Base-by-base conservation (phyloP, 129 eudicot genomes). In the Smallanthus sonchifolius region DNA sequence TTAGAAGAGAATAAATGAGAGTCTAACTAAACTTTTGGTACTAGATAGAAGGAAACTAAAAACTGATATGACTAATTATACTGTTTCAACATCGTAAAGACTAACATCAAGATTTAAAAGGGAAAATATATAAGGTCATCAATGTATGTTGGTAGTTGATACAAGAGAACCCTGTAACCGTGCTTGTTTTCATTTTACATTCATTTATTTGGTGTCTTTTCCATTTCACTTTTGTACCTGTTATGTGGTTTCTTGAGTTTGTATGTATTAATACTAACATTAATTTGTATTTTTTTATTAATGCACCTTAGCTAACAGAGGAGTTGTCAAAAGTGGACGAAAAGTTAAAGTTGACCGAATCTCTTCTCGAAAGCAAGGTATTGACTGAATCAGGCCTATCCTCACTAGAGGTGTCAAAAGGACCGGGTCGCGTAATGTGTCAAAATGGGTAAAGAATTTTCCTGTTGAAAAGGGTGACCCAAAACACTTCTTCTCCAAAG, bases 331-430 rank as follows among this genome's bases (percentile, higher is more conserved):
- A 84, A 84, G 90, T 86, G 81, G 97, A 91, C 3, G 95, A 84
- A 86, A 91, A 91, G 88, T 91, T 91, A 40, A 91, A 91, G 85
- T 74, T 91, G 66, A 84, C 92, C 17, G 97, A 91, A 78, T 85
- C 89, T 78, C 88, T 88, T 75, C 81, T 91, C 6, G 89, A 91
- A 74, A 91, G 92, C 97, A 91, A 88, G 84, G 97, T 91, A 83
- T 65, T 54, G 16, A 57, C 69, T 65, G 71, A 64, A 56, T 42
- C 78, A 63, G 36, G 13, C 35, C 54, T 68, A 61, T 30, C 40
- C 5, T 59, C 36, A 11, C n/a, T 28, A 61, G 67, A 32, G 5
- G 4, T 13, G 65, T 8, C 39, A 10, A 30, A 32, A 11, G 65
- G 65, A 13, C 11, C 17, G 40, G 7, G 39, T 30, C 16, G n/a